Base-by-base conservation (phyloP, 2,329 filamentous ascomycete genomes). In the Pleurostoma richardsiae region DNA sequence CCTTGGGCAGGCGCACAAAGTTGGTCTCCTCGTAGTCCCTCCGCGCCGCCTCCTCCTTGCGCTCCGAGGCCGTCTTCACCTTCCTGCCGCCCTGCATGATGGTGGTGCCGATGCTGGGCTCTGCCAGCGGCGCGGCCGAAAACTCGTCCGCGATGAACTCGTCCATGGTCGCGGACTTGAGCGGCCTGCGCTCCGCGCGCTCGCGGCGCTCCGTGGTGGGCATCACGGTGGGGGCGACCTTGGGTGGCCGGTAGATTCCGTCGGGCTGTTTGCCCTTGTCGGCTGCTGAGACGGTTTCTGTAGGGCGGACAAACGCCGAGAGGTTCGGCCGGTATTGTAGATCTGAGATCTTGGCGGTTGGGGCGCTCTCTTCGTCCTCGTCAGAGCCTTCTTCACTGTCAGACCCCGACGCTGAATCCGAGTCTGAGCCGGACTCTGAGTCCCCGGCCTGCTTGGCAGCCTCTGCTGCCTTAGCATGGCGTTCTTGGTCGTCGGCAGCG, bases 51-150 rank as follows among this genome's bases (percentile, higher is more conserved):
- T 97, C 91, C 39, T 82, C 81, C 52, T 82, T 82, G 47, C 88
- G 80, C 62, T 96, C 86, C 31, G 82, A 76, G 10, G 83, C 80
- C 4, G 87, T 88, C 74, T 91, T 94, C 59, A 83, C 82, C 63
- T 82, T 82, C 52, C 92, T 82, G 31, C 94, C 94, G 43, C 87
- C 85, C 42, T 83, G 76, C 4, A 85, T 75, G 56, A 96, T 95
- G 19, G 88, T 96, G 47, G 88, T 94, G 50, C 94, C 95, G 57
- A 99, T 95, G 56, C 87, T 95, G 46, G 92, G 90, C 63, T 95
- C 81, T 1, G 90, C 88, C 48, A 89, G 68, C 1, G 94, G 94
- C 3, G 89, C 89, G 5, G 78, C 69, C 0, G 90, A 91, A 49
- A 97, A 76, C 66, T 99, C 94, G 19, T 87, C 83, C 43, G 79